Conservation (phyloP, 495 filamentous ascomycete species). For the Talaromyces proteolyticus region DNA sequence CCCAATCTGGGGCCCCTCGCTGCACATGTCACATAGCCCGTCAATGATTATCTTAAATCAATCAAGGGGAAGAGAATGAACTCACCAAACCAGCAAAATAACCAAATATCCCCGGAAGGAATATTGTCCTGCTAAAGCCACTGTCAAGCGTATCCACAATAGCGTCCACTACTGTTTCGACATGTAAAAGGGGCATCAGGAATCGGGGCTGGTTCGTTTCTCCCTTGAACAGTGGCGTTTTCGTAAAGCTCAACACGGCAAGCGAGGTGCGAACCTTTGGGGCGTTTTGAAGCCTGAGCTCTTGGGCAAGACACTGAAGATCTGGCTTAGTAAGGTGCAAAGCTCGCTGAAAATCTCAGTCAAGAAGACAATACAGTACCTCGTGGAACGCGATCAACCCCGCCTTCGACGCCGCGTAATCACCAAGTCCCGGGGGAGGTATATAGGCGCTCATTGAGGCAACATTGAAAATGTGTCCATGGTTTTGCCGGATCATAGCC, state of each 20-base stretch:
- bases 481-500: slow-evolving; percentile 52
- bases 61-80: neutral
- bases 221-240: slow-evolving; percentile 24
- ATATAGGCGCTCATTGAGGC: slow-evolving; percentile 66
- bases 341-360: neutral
- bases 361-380: neutral
- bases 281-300: slow-evolving; percentile 32
- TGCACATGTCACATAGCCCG: neutral
- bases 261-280: slow-evolving; percentile 22
- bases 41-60: slow-evolving; percentile 3
- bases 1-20: slow-evolving; percentile 16
- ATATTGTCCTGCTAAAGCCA: slow-evolving; percentile 21
- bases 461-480: slow-evolving; percentile 70
- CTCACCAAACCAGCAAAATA: slow-evolving; percentile 26
- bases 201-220: slow-evolving; percentile 22
- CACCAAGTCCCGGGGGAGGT: slow-evolving; percentile 56
- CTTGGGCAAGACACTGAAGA: slow-evolving; percentile 34
- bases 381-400: slow-evolving; percentile 67
- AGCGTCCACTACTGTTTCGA: slow-evolving; percentile 26
- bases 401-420: slow-evolving; percentile 65
- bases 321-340: too few relatives aligned
- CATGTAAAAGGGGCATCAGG: slow-evolving; percentile 25
- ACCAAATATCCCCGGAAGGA: slow-evolving; percentile 25
- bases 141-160: slow-evolving; percentile 25
- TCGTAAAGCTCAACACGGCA: slow-evolving; percentile 25